These are phyloP conservation scores for Mycena indigotica DNA, from an alignment of 768 basidiomycete genomes.

Conservation along the genomic window DNA sequence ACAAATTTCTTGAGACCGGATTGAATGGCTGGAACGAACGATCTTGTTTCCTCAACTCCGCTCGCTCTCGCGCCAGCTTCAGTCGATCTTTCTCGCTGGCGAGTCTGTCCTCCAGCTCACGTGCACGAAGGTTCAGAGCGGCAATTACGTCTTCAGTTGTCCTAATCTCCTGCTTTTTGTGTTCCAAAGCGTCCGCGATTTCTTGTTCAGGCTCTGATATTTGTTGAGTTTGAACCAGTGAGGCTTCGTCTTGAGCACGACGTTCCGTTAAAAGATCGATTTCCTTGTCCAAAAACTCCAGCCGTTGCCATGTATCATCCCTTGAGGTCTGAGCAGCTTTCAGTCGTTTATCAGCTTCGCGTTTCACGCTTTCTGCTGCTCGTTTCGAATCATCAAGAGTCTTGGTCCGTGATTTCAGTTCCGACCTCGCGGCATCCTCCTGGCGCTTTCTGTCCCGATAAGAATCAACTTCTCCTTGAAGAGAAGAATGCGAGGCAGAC, in stretches of 20 bases:
- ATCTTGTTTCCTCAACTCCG: conserved; percentile 50
- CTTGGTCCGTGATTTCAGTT: conserved; percentile 84
- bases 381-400: conserved; percentile 85
- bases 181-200: conserved; percentile 52
- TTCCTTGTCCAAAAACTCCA: conserved; percentile 63
- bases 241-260: conserved; percentile 55
- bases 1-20: conserved; percentile 16
- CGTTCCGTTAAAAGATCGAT: conserved; percentile 58
- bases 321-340: conserved; percentile 66
- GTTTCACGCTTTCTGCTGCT: conserved; percentile 72
- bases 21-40: conserved; percentile 37
- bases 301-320: conserved; percentile 60
- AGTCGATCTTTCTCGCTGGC: conserved; percentile 64
- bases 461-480: conserved; percentile 75
- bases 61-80: conserved; percentile 57
- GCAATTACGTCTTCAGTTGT: conserved; percentile 67
- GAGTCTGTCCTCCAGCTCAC: conserved; percentile 74
- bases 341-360: conserved; percentile 88
- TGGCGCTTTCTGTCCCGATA: conserved; percentile 75
- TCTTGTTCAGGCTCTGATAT: conserved; percentile 58
- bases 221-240: conserved; percentile 47
- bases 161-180: conserved; percentile 61
- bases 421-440: conserved; percentile 78
- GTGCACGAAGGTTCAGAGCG: conserved; percentile 63
- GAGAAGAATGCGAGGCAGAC: conserved; percentile 57